A percentile compares a stretch with the other conserved stretches of the same genome.
These are phyloP conservation scores for Chaetomium globosum DNA, from an alignment of 2,329 filamentous ascomycete genomes.

Conservation along the genomic window DNA sequence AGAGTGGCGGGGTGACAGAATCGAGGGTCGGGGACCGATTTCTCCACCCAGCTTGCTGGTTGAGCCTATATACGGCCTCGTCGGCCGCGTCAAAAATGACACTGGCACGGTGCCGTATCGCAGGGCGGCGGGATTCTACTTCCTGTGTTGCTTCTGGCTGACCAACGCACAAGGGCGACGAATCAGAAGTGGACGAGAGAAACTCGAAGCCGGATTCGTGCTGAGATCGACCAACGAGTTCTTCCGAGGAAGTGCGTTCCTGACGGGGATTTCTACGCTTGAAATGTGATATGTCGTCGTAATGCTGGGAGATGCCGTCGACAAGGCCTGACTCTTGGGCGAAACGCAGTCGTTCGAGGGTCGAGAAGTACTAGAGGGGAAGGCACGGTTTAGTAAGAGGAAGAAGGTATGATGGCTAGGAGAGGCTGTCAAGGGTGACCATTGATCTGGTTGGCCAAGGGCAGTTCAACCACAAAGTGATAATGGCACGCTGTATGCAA, in stretches of 20 bases:
- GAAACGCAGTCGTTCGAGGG: constrained; percentile 69
- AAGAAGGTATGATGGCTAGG: constrained; percentile 19
- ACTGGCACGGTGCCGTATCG: constrained; percentile 50
- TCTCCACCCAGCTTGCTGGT: constrained; percentile 44
- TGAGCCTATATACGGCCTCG: constrained; percentile 57
- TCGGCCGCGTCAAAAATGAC: constrained; percentile 50
- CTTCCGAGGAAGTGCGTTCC: constrained; percentile 40
- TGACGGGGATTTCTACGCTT: constrained; percentile 40
- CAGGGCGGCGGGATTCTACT: constrained; percentile 66
- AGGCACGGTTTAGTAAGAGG: constrained; percentile 29
- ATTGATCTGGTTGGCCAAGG: constrained; percentile 6
- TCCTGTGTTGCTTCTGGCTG: constrained; percentile 74
- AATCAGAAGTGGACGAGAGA: constrained; percentile 56
- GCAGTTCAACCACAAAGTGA: constrained; percentile 14
- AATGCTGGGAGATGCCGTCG: constrained; percentile 44
- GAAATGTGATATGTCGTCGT: constrained; percentile 43
- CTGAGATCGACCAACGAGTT: constrained; percentile 39
- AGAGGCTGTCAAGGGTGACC: neutral
- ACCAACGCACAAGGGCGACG: constrained; percentile 65
- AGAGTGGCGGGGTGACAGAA: constrained; percentile 39
- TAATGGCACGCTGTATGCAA: constrained; percentile 28
- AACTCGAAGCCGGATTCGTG: constrained; percentile 42
- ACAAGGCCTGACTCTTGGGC: constrained; percentile 50
- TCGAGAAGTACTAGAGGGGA: constrained; percentile 67
- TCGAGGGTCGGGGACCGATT: constrained; percentile 41